Conservation (phyloP, 202 grass and related monocot genomes). For the Thinopyrum obtusiflorum region DNA sequence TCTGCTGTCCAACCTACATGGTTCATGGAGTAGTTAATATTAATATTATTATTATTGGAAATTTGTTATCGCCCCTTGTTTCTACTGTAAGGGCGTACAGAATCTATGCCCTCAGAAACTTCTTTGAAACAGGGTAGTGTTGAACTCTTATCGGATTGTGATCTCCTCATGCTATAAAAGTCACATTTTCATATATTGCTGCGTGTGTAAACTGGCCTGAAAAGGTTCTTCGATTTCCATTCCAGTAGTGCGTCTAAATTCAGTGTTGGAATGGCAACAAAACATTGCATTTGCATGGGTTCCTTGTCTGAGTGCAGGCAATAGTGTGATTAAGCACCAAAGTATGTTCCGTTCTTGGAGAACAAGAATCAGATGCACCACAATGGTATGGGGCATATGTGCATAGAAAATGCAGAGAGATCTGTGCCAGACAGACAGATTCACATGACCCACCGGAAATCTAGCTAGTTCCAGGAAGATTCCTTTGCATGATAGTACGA, state of each 20-base stretch:
- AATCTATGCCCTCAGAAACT: no score
- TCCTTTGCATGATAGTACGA: conserved; percentile 15
- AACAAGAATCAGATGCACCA: not conserved
- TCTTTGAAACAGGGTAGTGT: no score
- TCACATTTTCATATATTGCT: not conserved
- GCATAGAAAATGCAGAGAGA: not conserved
- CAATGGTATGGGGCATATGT: not conserved
- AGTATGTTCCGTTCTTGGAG: not conserved
- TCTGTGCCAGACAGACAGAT: not conserved
- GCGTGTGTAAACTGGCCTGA: not conserved
- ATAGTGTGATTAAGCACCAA: not conserved
- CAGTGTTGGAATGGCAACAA: not conserved
- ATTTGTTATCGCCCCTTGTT: no score
- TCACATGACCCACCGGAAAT: conserved; percentile 29
- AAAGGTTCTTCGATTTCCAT: not conserved
- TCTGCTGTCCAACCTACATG: not conserved
- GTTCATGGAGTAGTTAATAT: not conserved
- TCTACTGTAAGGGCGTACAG: not conserved
- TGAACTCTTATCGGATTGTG: no score
- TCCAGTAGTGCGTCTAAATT: conserved; percentile 1
- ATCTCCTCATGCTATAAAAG: not conserved
- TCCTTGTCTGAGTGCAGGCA: not conserved
- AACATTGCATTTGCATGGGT: not conserved
- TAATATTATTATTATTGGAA: no score
- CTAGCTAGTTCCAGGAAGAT: conserved; percentile 34